Conservation (phyloP, 2,329 filamentous ascomycete genomes). For the Xylariaceae sp. region DNA sequence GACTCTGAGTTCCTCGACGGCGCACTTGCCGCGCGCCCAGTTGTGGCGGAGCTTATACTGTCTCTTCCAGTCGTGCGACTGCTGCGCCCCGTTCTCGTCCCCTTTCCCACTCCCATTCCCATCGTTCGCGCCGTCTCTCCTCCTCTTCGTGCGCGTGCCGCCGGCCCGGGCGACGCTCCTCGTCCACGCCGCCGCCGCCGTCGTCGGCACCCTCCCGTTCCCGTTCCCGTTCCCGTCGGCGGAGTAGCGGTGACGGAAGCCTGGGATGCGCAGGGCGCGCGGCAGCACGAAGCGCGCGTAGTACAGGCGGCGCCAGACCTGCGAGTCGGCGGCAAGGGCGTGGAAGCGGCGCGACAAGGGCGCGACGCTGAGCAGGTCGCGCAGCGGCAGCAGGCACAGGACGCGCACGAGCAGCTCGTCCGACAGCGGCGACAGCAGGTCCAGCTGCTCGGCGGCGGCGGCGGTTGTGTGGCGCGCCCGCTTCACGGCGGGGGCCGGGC, state of each 20-base stretch:
- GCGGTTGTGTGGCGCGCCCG: slow-evolving; percentile 26
- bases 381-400: slow-evolving; percentile 65
- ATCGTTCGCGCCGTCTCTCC: slow-evolving; percentile 36
- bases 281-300: slow-evolving; percentile 82
- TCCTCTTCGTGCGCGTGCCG: slow-evolving; percentile 45
- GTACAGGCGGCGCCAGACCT: slow-evolving; percentile 87
- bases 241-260: no score
- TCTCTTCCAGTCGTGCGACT: slow-evolving; percentile 38
- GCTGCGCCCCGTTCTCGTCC: no score
- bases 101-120: no score
- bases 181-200: slow-evolving; percentile 36
- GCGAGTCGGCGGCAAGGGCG: slow-evolving; percentile 67
- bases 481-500: slow-evolving; percentile 29
- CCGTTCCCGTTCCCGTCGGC: slow-evolving; percentile 25
- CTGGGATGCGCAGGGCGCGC: slow-evolving; percentile 67
- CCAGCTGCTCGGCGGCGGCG: no score
- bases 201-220: slow-evolving; percentile 37
- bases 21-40: slow-evolving; percentile 78
- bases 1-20: slow-evolving; percentile 64
- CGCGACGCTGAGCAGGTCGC: slow-evolving; percentile 54
- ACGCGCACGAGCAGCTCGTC: slow-evolving; percentile 85
- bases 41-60: slow-evolving; percentile 87
- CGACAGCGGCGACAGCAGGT: slow-evolving; percentile 67
- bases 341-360: slow-evolving; percentile 70
- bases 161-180: slow-evolving; percentile 37